Evolutionary conservation across 805 yeast genomes (phyloP).

Genomic region (Ogataea saltuana): DNA sequence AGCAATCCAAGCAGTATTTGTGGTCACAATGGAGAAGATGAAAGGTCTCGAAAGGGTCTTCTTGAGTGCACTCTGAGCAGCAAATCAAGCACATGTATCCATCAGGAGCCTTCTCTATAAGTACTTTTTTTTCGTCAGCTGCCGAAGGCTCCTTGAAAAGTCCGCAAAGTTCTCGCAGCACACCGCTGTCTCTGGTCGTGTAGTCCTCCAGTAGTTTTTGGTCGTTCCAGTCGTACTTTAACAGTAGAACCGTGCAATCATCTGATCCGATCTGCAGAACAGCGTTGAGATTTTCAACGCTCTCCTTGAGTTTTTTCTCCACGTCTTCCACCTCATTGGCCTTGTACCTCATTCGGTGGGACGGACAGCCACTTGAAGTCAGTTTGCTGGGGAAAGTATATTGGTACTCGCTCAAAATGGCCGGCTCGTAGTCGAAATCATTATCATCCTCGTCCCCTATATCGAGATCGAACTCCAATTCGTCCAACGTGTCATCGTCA

Average conservation of each 20-base stretch:
- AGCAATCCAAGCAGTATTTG: conserved; percentile 69
- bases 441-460: conserved; percentile 30
- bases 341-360: conserved; percentile 34
- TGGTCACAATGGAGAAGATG: conserved; percentile 65
- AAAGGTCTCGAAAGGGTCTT: conserved; percentile 41
- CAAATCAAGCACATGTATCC: conserved; percentile 66
- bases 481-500: conserved; percentile 12
- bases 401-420: conserved; percentile 11
- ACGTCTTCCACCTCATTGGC: conserved; percentile 35
- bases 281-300: conserved; percentile 36
- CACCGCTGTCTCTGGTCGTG: conserved; percentile 42
- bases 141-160: conserved; percentile 30
- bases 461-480: conserved; percentile 18
- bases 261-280: conserved; percentile 41
- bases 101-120: conserved; percentile 22
- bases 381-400: conserved; percentile 22
- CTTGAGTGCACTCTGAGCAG: conserved; percentile 51
- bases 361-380: conserved; percentile 24
- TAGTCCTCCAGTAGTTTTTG: conserved; percentile 56
- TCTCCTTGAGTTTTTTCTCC: conserved; percentile 26
- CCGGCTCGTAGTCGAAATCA: conserved; percentile 20
- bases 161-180: conserved; percentile 27
- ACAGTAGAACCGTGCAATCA: conserved; percentile 45
- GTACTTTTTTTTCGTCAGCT: conserved; percentile 30
- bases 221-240: conserved; percentile 58